Evolutionary conservation across 805 yeast genomes (phyloP).

Genomic region (Pichia scutulata): DNA sequence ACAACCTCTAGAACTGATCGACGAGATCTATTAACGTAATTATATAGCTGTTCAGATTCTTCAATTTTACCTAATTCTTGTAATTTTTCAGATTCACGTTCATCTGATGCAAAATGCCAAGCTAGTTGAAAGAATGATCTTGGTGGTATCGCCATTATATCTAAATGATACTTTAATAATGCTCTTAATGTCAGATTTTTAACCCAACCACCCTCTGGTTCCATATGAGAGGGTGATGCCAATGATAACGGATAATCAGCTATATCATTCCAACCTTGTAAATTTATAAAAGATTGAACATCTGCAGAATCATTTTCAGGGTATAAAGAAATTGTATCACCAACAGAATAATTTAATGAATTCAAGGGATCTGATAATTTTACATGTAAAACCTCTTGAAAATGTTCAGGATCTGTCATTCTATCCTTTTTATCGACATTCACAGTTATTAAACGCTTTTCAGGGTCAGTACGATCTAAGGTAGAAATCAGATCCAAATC

Average conservation of each 20-base stretch:
- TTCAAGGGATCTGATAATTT: constrained; percentile 29
- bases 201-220: constrained; percentile 56
- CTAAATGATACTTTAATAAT: constrained; percentile 71
- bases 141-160: constrained; percentile 74
- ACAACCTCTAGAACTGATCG: constrained; percentile 79
- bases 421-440: constrained; percentile 44
- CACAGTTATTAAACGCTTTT: constrained; percentile 29
- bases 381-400: constrained; percentile 81
- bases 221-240: constrained; percentile 15
- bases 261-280: constrained; percentile 65
- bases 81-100: constrained; percentile 68
- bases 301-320: constrained; percentile 61
- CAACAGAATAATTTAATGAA: constrained; percentile 47
- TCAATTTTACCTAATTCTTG: constrained; percentile 64
- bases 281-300: constrained; percentile 56
- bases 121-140: constrained; percentile 69
- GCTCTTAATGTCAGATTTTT: constrained; percentile 60
- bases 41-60: constrained; percentile 73
- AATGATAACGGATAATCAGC: constrained; percentile 54
- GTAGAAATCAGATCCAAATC: neutral
- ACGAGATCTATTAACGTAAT: constrained; percentile 91
- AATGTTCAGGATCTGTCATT: constrained; percentile 65
- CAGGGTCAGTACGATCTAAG: neutral
- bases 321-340: constrained; percentile 73
- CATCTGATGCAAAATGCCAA: constrained; percentile 71